Percentiles rank a stretch among this genome's conserved stretches.
phyloP scores from a whole-genome alignment of 2,329 filamentous ascomycete genomes.

The Aspergillus sp. region DNA sequence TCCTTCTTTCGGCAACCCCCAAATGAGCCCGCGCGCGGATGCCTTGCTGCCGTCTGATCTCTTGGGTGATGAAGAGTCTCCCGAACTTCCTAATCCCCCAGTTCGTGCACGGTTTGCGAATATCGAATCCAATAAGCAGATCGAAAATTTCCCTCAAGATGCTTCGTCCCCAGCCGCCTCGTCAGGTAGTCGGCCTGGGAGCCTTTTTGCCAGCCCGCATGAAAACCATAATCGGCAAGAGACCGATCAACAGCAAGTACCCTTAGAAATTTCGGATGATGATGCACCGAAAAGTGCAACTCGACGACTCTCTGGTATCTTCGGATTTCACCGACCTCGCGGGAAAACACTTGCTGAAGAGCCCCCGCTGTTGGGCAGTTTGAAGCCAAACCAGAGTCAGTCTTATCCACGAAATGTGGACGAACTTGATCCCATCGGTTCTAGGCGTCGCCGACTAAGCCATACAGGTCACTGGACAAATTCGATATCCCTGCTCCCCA shows the following conservation, averaged over 20 bases:
- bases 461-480: conserved; percentile 50
- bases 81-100: conserved; percentile 25
- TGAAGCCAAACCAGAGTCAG: conserved; percentile 54
- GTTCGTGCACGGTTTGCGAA: conserved; percentile 22
- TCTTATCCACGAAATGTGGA: conserved; percentile 52
- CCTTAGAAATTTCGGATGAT: conserved; percentile 22
- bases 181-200: conserved; percentile 36
- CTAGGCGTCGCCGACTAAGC: conserved; percentile 47
- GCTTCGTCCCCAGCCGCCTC: conserved; percentile 38
- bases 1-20: conserved; percentile 47
- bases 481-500: conserved; percentile 41
- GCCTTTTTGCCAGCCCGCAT: conserved; percentile 40
- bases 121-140: conserved; percentile 21
- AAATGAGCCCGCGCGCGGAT: conserved; percentile 57
- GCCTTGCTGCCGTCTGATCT: conserved; percentile 54
- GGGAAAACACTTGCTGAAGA: conserved; percentile 54
- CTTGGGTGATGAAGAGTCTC: conserved; percentile 47
- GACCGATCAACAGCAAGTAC: conserved; percentile 25
- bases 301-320: conserved; percentile 50
- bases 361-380: conserved; percentile 48
- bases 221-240: conserved; percentile 35
- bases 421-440: conserved; percentile 44
- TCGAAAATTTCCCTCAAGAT: conserved; percentile 28
- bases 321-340: conserved; percentile 51
- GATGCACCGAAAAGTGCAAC: conserved; percentile 38